phyloP scores from a whole-genome alignment of 805 yeast species.

The Saturnispora quitensis region DNA sequence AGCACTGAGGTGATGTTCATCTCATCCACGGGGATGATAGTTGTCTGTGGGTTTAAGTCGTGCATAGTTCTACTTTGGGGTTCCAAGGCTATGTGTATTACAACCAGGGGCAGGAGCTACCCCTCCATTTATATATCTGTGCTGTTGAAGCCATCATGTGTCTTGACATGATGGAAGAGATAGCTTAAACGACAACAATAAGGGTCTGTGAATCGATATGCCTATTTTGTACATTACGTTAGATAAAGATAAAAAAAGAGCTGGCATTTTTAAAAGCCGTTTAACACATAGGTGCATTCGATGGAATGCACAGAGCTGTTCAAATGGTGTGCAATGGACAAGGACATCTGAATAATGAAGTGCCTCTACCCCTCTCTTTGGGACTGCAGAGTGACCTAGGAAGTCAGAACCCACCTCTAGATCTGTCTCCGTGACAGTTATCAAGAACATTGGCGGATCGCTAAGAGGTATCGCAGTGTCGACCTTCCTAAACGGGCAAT shows the following conservation, averaged over 20 bases:
- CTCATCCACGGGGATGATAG: conserved; percentile 22
- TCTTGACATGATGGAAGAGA: background rate
- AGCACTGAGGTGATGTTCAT: conserved; percentile 18
- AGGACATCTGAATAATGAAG: too few relatives aligned
- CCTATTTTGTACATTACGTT: background rate
- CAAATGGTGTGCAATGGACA: too few relatives aligned
- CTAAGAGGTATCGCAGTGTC: background rate
- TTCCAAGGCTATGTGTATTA: too few relatives aligned
- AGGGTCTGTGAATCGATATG: background rate
- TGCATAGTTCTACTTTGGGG: background rate
- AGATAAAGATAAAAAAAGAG: background rate
- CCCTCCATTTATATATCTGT: too few relatives aligned
- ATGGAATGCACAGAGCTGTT: too few relatives aligned
- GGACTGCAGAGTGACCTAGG: too few relatives aligned
- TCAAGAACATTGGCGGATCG: background rate
- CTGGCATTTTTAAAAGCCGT: too few relatives aligned
- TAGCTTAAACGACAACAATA: background rate
- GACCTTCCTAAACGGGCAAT: background rate
- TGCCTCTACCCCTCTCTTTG: too few relatives aligned
- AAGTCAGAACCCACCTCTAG: background rate
- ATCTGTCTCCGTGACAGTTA: background rate
- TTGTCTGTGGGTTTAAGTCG: conserved; percentile 14
- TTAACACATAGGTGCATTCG: too few relatives aligned
- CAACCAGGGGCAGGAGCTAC: too few relatives aligned
- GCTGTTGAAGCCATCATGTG: background rate